Evolutionary conservation across 2,329 filamentous ascomycete species (phyloP), one percentile per base, ranked within the genome.

Genomic region (Colletotrichum cereale): DNA sequence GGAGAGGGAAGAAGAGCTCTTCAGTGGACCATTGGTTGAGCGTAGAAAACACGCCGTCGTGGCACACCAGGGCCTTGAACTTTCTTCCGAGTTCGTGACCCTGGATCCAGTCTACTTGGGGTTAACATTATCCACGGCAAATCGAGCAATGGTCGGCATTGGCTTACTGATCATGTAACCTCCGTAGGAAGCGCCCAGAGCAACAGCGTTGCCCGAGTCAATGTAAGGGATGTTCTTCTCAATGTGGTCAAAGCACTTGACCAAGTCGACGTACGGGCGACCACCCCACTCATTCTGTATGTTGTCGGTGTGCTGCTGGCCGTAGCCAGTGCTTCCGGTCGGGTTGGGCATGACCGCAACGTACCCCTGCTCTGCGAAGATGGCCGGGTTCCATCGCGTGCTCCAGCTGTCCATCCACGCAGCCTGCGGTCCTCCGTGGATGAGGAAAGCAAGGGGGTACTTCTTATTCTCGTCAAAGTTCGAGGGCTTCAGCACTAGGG

Each of bases 341-440:
- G 93, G 93, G 79, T 97, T 97, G 12, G 94, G 93, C 61, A 90
- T 87, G 57, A 97, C 90, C 29, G 92, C 93, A 4, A 97, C 88
- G 78, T 96, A 97, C 56, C 94, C 94, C 82, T 96, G 93, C 79
- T 97, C 94, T 4, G 94, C 94, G 78, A 94, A 97, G 12, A 96
- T 87, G 71, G 93, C 93, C 2, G 93, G 92, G 78, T 97, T 97
- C 94, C 94, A 97, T 24, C 94, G 86, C 2, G 91, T 94, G 79
- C 88, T 92, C 93, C 94, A 97, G 36, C 87, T 85, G 77, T 96
- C 92, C 40, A 81, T 83, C 91, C 93, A 96, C 0, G 93, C 89
- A 29, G 91, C 89, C 79, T 96, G 93, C 0, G 94, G 94, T 0
- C 94, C 94, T 66, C 94, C 94, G 77, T 97, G 94, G 73, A 97